Base-by-base conservation (phyloP, 2,329 filamentous ascomycete genomes). In the Stagonosporopsis rhizophila region DNA sequence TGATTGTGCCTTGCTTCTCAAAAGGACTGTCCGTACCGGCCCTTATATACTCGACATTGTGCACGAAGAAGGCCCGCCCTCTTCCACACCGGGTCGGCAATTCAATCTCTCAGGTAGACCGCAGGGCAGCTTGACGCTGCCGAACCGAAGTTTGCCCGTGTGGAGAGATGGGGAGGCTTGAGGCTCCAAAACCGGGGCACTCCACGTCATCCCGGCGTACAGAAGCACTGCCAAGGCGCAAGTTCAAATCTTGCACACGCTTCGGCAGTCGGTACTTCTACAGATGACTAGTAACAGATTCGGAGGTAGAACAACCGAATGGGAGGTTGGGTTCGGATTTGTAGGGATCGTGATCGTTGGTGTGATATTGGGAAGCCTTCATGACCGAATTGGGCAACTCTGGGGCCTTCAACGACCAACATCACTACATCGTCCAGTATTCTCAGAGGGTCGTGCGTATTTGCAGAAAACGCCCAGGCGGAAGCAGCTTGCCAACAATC, bases 81-180 rank as follows among this genome's bases (percentile, higher is more conserved):
- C 27, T 20, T 48, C 45, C 45, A 52, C 30, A 37, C 50, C 47
- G 53, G 25, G 25, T 56, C 53, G 47, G 53, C 53, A 34, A 48
- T 17, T 48, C 30, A 32, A n/a, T 17, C 34, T 42, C 25, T 44
- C 22, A 39, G 38, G 23, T 56, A 39, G 23, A 39, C n/a, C 34
- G 44, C 39, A 28, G 30, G 32, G n/a, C n/a, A 42, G 8, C 51
- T 42, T 23, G 23, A 44, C 23, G 30, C 44, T 57, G 27, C 44
- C 45, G 44, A 59, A 23, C 66, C 68, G 68, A 68, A 56, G 65
- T 66, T 61, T 61, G n/a, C 14, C 68, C 68, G 64, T 39, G 57
- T 44, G 58, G 48, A 59, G 61, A 65, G 58, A 40, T 39, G 45
- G n/a, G 28, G 30, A 25, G 28, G 47, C 41, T 35, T 51, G 62